These are phyloP conservation scores for Hura crepitans DNA, from an alignment of 441 rosid species.

Conservation along the genomic window DNA sequence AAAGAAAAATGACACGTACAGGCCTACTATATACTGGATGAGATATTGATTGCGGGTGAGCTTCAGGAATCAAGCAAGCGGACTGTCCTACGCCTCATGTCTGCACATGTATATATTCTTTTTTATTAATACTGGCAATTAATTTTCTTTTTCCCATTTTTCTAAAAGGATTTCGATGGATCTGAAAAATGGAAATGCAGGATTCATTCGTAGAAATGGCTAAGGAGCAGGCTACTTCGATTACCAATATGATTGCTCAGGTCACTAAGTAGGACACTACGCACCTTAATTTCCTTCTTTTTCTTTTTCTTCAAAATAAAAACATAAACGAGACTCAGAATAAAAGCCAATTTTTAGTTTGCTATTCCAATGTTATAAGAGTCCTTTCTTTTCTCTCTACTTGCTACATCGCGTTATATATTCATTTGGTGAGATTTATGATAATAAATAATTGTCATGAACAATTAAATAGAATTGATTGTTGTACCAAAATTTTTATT, in stretches of 20 bases:
- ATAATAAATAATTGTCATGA: too few species aligned
- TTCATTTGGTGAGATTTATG: too few species aligned
- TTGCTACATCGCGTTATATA: too few species aligned
- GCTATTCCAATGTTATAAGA: too few species aligned
- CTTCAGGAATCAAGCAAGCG: conserved; percentile 97
- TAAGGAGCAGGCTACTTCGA: conserved; percentile 52
- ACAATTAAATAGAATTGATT: too few species aligned
- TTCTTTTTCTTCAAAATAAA: too few species aligned
- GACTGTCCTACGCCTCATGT: conserved; percentile 60
- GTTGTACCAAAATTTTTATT: too few species aligned
- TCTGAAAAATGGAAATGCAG: conserved; percentile 30
- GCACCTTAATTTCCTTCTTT: not conserved
- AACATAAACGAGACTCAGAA: too few species aligned
- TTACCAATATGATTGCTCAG: conserved; percentile 57
- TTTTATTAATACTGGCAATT: fast-evolving
- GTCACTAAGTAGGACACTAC: conserved; percentile 44
- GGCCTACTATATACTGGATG: conserved; percentile 79
- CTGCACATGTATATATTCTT: conserved; percentile 51
- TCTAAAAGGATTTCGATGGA: not conserved
- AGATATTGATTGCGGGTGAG: conserved; percentile 83
- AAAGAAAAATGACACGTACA: conserved; percentile 10
- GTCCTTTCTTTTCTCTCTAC: too few species aligned
- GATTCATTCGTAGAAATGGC: conserved; percentile 66
- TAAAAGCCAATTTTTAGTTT: too few species aligned
- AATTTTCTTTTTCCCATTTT: not conserved